phyloP scores from a whole-genome alignment of 2,329 filamentous ascomycete genomes.

The Rhinocladiella mackenziei region DNA sequence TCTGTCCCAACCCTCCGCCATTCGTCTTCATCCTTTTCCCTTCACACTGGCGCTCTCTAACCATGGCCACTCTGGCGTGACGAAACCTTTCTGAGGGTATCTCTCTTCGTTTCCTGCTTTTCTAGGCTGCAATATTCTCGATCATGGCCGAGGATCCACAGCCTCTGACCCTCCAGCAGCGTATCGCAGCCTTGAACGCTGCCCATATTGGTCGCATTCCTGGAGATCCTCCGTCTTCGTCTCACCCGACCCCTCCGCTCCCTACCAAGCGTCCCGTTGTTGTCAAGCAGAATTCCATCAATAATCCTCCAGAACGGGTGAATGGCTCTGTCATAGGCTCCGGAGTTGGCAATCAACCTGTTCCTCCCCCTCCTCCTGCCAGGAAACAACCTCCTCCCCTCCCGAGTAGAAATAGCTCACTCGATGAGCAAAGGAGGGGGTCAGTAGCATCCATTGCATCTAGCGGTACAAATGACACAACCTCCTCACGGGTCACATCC shows the following conservation, averaged over 20 bases:
- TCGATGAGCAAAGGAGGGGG: slow-evolving; percentile 33
- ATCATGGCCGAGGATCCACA: slow-evolving; percentile 42
- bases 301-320: slow-evolving; percentile 36
- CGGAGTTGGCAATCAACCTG: slow-evolving; percentile 30
- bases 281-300: slow-evolving; percentile 33
- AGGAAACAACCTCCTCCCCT: slow-evolving; percentile 41
- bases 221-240: slow-evolving; percentile 31
- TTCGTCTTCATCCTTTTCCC: too few relatives aligned
- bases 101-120: background rate
- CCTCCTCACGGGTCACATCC: slow-evolving; percentile 13
- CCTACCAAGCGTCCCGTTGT: slow-evolving; percentile 32
- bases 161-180: slow-evolving; percentile 43
- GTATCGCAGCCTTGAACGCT: slow-evolving; percentile 45
- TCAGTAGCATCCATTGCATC: slow-evolving; percentile 51
- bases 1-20: too few relatives aligned
- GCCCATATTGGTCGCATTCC: slow-evolving; percentile 39
- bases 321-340: slow-evolving; percentile 34
- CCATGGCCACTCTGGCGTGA: slow-evolving; percentile 12
- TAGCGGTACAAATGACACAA: slow-evolving; percentile 39
- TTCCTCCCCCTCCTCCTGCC: slow-evolving; percentile 25
- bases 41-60: background rate
- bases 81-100: slow-evolving; percentile 4
- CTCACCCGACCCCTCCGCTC: slow-evolving; percentile 26
- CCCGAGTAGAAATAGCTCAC: slow-evolving; percentile 42
- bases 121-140: slow-evolving; percentile 12